A percentile compares a stretch with the other conserved stretches of the same genome.
Conservation (phyloP, 2,329 filamentous ascomycete species). For the Ascochyta clinopodiicola region DNA sequence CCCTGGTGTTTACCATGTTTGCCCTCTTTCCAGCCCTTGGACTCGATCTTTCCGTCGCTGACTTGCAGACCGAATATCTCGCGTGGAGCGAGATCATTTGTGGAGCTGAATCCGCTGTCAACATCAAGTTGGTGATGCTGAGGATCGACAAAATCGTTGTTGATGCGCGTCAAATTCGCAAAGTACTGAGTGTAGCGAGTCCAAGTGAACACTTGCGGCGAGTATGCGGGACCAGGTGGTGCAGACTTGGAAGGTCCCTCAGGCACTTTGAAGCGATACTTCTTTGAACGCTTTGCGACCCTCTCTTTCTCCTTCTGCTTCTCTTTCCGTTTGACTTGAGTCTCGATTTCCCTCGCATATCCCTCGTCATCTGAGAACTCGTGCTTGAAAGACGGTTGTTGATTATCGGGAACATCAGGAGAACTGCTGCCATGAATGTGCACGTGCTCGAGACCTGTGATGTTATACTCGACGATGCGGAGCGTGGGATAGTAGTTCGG, state of each 20-base stretch:
- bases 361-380: constrained; percentile 35
- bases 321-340: constrained; percentile 53
- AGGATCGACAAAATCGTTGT: constrained; percentile 66
- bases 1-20: constrained; percentile 66
- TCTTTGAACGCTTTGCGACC: constrained; percentile 35
- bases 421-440: constrained; percentile 14
- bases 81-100: constrained; percentile 15
- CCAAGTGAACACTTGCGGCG: constrained; percentile 79
- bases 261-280: constrained; percentile 63
- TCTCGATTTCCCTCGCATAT: constrained; percentile 51
- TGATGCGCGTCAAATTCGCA: constrained; percentile 90
- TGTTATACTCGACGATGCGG: constrained; percentile 94
- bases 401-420: constrained; percentile 2
- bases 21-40: constrained; percentile 66
- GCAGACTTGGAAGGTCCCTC: constrained; percentile 73
- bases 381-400: constrained; percentile 14
- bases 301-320: constrained; percentile 57
- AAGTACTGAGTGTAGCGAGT: constrained; percentile 88
- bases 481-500: constrained; percentile 92
- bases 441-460: constrained; percentile 71
- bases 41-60: constrained; percentile 35
- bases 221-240: constrained; percentile 88
- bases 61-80: constrained; percentile 38
- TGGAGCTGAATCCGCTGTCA: not conserved
- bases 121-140: constrained; percentile 2